Percentiles rank a stretch among this genome's conserved stretches.
Evolutionary conservation across 306 rosid species (phyloP).

Genomic region (Glycine soja): DNA sequence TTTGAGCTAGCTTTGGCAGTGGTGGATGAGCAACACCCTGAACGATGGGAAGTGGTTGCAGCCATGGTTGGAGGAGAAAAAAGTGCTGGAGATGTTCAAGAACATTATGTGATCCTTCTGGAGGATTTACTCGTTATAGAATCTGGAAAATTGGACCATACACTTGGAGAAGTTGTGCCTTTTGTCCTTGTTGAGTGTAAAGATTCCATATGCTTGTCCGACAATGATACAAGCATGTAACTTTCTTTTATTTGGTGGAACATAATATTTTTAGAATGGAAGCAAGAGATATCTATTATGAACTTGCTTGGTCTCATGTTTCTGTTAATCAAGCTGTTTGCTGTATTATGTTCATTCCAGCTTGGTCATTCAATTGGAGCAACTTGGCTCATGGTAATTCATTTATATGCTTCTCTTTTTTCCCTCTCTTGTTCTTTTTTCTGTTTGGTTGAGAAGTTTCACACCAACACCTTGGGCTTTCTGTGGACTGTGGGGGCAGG

Average conservation of each 20-base stretch:
- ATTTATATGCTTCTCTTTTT: not conserved
- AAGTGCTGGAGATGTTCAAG: slow-evolving; percentile 72
- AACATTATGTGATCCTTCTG: slow-evolving; percentile 73
- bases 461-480: not conserved
- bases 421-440: not conserved
- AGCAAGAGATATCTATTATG: not conserved
- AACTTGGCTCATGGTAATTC: not conserved
- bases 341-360: slow-evolving; percentile 17
- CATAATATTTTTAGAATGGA: slow-evolving; percentile 17
- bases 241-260: slow-evolving; percentile 15
- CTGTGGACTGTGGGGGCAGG: not conserved
- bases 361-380: slow-evolving; percentile 22
- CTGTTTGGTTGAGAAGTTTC: slow-evolving; percentile 15
- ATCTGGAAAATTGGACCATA: slow-evolving; percentile 68
- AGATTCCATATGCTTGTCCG: slow-evolving; percentile 47
- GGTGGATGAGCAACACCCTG: slow-evolving; percentile 75
- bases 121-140: slow-evolving; percentile 78
- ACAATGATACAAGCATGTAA: slow-evolving; percentile 45
- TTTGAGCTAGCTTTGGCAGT: slow-evolving; percentile 81
- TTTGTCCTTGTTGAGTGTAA: slow-evolving; percentile 48
- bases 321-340: slow-evolving; percentile 25
- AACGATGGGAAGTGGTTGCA: slow-evolving; percentile 74
- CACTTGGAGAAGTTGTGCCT: slow-evolving; percentile 50
- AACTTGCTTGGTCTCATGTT: slow-evolving; percentile 18
- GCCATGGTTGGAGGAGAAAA: slow-evolving; percentile 75